Percentiles rank a stretch among this genome's conserved stretches.
phyloP scores from a whole-genome alignment of 805 yeast species.

The Kodamaea leandrae region DNA sequence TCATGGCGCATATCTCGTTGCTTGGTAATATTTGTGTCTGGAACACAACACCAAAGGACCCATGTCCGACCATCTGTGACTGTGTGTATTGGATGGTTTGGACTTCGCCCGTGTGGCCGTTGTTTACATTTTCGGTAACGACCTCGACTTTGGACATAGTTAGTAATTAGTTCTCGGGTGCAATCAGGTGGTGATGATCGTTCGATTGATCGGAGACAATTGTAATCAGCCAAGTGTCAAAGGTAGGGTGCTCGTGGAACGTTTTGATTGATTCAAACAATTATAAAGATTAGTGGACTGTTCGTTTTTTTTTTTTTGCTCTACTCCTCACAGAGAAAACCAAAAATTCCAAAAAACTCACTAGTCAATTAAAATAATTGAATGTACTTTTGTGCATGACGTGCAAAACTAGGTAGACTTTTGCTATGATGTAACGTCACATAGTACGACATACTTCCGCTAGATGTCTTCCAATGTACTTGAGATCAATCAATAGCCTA shows the following conservation, averaged over 20 bases:
- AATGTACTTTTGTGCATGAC: background rate
- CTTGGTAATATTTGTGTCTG: conserved; percentile 76
- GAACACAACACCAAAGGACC: conserved; percentile 98
- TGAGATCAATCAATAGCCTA: too few species aligned
- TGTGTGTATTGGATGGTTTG: conserved; percentile 71
- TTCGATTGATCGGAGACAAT: background rate
- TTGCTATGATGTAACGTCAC: too few species aligned
- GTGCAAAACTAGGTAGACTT: background rate
- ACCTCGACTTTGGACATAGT: conserved; percentile 46
- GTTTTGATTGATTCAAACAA: conserved; percentile 1
- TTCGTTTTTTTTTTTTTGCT: conserved; percentile 2
- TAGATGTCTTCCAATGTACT: too few species aligned
- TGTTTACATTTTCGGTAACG: conserved; percentile 63
- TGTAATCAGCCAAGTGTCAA: background rate
- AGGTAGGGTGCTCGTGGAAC: background rate
- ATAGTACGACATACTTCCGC: too few species aligned
- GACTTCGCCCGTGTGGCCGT: conserved; percentile 66
- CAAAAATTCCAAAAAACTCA: background rate
- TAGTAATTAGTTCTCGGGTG: conserved; percentile 21
- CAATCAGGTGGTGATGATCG: background rate
- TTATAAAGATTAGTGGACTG: conserved; percentile 4
- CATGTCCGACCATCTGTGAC: conserved; percentile 93
- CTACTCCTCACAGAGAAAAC: conserved; percentile 2
- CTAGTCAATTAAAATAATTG: background rate
- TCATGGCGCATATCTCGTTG: conserved; percentile 84